Evolutionary conservation across 1,284 basidiomycete species (phyloP).

Genomic region (Apiotrichum siamense): DNA sequence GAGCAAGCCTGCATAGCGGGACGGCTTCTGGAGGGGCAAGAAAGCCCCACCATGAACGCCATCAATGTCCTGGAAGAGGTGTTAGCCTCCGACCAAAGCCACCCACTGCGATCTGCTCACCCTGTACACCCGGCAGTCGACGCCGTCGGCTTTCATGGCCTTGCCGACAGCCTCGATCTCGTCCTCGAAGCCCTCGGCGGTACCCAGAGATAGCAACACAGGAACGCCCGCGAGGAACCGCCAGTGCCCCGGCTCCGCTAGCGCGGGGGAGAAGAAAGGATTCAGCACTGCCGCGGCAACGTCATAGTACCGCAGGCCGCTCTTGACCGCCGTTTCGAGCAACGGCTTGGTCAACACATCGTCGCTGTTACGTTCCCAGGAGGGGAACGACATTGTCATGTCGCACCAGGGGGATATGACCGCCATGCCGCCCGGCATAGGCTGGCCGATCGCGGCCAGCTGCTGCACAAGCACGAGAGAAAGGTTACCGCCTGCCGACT

Average conservation of each 20-base stretch:
- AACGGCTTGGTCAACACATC: constrained; percentile 12
- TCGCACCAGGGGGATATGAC: too few species aligned
- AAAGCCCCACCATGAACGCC: too few species aligned
- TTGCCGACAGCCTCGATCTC: constrained; percentile 26
- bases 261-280: constrained; percentile 23
- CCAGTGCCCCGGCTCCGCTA: too few species aligned
- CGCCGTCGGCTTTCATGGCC: constrained; percentile 30
- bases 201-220: constrained; percentile 32
- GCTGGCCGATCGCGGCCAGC: too few species aligned
- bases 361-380: constrained; percentile 2
- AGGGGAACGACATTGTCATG: constrained; percentile 41
- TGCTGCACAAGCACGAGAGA: too few species aligned
- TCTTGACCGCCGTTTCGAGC: constrained; percentile 5
- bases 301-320: constrained; percentile 17
- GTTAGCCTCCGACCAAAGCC: too few species aligned
- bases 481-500: too few species aligned
- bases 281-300: background rate
- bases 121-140: constrained; percentile 17
- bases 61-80: too few species aligned
- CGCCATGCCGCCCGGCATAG: too few species aligned
- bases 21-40: too few species aligned
- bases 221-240: constrained; percentile 15
- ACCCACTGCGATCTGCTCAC: too few species aligned
- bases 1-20: too few species aligned
- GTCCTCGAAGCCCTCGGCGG: constrained; percentile 32